Evolutionary conservation across 2,329 filamentous ascomycete genomes (phyloP).

Genomic region (Verticillium albo-atrum): DNA sequence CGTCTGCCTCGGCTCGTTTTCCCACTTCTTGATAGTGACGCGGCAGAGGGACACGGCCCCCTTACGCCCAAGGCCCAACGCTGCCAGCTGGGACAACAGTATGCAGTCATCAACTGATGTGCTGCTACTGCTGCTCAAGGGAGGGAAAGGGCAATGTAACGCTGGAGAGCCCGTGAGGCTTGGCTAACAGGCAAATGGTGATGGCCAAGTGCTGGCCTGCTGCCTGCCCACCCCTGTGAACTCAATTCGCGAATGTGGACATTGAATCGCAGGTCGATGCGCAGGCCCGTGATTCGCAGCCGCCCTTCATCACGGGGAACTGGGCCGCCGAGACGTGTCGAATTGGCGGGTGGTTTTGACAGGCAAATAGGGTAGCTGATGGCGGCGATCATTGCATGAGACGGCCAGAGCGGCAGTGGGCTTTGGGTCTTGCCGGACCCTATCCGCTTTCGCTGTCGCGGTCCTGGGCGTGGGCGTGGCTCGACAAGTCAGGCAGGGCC

Average conservation of each 20-base stretch:
- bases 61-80: too few species aligned
- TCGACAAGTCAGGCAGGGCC: too few species aligned
- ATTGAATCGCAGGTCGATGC: not conserved
- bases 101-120: not conserved
- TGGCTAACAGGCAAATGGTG: not conserved
- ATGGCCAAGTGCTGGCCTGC: not conserved
- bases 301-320: not conserved
- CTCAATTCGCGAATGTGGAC: not conserved
- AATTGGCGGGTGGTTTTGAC: not conserved
- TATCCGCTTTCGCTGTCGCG: too few species aligned
- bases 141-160: not conserved
- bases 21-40: too few species aligned
- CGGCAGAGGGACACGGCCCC: too few species aligned
- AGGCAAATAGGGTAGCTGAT: not conserved
- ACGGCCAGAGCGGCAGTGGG: too few species aligned
- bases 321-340: not conserved
- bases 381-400: not conserved
- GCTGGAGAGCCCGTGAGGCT: not conserved
- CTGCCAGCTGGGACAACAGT: not conserved
- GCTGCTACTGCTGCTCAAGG: too few species aligned
- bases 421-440: too few species aligned
- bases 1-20: too few species aligned
- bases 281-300: not conserved
- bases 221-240: not conserved
- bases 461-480: too few species aligned